Conservation (phyloP, 768 basidiomycete genomes). For the Panaeolus papilionaceus region DNA sequence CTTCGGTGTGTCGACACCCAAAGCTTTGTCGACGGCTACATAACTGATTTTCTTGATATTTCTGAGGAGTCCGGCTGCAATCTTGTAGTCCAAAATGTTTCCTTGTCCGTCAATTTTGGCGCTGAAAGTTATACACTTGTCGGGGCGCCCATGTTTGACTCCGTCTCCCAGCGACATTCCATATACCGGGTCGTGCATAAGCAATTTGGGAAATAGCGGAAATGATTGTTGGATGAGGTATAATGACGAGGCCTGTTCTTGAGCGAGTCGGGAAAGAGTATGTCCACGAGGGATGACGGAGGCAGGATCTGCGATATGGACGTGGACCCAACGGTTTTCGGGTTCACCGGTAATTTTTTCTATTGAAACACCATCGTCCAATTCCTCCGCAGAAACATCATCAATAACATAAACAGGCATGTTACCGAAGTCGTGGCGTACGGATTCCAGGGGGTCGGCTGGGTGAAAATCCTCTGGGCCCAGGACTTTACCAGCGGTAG, state of each 20-base stretch:
- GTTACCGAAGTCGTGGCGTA: conserved; percentile 88
- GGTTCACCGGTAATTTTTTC: conserved; percentile 69
- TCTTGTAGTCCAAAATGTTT: conserved; percentile 69
- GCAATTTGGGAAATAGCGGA: conserved; percentile 73
- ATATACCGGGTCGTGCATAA: conserved; percentile 49
- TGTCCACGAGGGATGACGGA: conserved; percentile 76
- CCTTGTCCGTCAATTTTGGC: conserved; percentile 66
- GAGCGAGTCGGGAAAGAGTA: conserved; percentile 62
- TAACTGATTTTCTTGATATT: conserved; percentile 74
- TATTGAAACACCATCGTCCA: conserved; percentile 93
- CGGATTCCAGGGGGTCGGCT: conserved; percentile 65
- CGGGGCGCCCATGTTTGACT: conserved; percentile 39
- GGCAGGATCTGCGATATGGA: conserved; percentile 94
- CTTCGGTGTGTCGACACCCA: conserved; percentile 36
- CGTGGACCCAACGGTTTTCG: conserved; percentile 78
- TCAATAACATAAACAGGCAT: conserved; percentile 89
- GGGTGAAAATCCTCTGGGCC: conserved; percentile 71
- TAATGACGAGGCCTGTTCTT: conserved; percentile 50
- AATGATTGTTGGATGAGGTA: conserved; percentile 72
- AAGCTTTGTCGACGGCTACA: conserved; percentile 61
- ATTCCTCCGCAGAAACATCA: conserved; percentile 76
- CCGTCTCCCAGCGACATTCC: conserved; percentile 49
- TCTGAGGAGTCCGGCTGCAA: conserved; percentile 75
- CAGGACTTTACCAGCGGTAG: conserved; percentile 38
- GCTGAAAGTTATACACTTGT: conserved; percentile 83